Evolutionary conservation across 345 rosid species (phyloP), one percentile per base, ranked within the genome.

Genomic region (Populus tremula): DNA sequence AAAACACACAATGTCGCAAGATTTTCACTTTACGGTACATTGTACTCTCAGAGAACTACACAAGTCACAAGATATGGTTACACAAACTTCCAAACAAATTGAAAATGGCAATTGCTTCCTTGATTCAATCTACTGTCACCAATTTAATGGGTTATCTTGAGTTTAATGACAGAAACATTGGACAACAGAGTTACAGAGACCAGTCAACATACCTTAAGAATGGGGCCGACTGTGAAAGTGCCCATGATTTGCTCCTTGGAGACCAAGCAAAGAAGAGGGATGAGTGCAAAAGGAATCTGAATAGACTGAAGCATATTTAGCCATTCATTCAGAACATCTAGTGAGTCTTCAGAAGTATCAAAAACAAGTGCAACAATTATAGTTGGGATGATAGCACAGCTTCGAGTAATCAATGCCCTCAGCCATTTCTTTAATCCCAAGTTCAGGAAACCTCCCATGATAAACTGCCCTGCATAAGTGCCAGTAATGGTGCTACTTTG

Each of bases 401-500:
- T 91, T 21, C 95, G 88, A 0, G 97, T 94, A 81, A 94, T 94
- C 83, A 93, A 73, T 35, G 97, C 90, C 85, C 98, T 84, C 71
- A 90, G 21, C 98, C 98, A 93, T 77, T 93, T 93, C 85, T 92
- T 93, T 89, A 93, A 76, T 76, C 86, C 87, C 86, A 93, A 68
- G 80, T 95, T 91, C 25, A 95, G 84, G 86, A 94, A 94, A 68
- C 98, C 98, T 2, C 98, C 97, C 96, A 93, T 94, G 78, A 94
- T 94, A 80, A 94, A 94, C 73, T 94, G 98, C 76, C 98, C 96
- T 0, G 98, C 98, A 14, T 93, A 94, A 27, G 97, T 95, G 66
- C 96, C 97, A 1, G 98, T 95, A 45, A 95, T 88, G 5, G 99
- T 95, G 78, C 98, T 95, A 77, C 99, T 95, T 70, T 95, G 98